Conservation (phyloP, 306 rosid genomes). For the Lotus japonicus region DNA sequence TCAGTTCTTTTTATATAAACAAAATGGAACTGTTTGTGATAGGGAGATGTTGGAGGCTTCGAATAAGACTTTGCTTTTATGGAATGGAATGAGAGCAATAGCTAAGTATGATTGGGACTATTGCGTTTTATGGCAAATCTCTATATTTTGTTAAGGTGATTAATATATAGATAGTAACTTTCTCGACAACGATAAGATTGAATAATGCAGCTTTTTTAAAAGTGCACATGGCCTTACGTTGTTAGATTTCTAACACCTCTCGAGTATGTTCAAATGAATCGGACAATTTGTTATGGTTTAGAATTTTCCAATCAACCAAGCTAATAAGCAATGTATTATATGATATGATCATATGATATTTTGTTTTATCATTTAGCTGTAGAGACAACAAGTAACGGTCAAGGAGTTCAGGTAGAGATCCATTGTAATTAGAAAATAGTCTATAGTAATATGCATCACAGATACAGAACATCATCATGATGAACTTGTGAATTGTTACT, state of each 20-base stretch:
- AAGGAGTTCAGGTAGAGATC: conserved; percentile 29
- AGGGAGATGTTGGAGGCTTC: conserved; percentile 11
- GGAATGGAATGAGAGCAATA: conserved; percentile 12
- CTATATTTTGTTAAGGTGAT: neutral
- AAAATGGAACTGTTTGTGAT: neutral
- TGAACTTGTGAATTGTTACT: too few relatives aligned
- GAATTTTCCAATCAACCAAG: neutral
- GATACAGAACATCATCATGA: conserved; percentile 11
- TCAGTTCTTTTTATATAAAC: too few relatives aligned
- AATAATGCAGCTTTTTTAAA: conserved; percentile 29
- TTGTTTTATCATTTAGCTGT: neutral
- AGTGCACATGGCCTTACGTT: conserved; percentile 28
- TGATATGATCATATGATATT: neutral
- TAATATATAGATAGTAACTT: conserved; percentile 13
- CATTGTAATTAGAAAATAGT: neutral
- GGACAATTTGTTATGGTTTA: conserved; percentile 23
- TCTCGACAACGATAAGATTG: conserved; percentile 24
- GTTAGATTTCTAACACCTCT: conserved; percentile 14
- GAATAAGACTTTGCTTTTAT: conserved; percentile 5
- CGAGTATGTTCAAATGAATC: conserved; percentile 27
- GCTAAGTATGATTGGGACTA: conserved; percentile 30
- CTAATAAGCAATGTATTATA: neutral
- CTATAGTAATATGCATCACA: neutral
- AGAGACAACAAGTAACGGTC: conserved; percentile 22
- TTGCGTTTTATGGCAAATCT: conserved; percentile 8